Percentiles rank a stretch among this genome's conserved stretches.
These are phyloP conservation scores for Trametes sanguinea DNA, from an alignment of 768 basidiomycete genomes.

Conservation along the genomic window DNA sequence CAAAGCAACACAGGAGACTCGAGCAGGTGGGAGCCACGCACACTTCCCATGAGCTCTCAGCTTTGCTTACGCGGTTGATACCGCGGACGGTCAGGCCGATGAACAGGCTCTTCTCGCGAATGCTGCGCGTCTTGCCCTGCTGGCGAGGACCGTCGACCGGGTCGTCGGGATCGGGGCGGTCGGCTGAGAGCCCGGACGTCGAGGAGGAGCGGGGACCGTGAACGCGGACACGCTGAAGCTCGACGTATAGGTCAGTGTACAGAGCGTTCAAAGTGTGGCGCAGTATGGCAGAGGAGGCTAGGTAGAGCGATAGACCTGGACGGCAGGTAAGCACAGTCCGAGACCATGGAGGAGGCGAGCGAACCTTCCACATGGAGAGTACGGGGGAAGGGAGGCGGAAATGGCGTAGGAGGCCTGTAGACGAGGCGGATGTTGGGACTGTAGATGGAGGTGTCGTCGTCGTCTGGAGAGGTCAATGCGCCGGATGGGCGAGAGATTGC, in stretches of 20 bases:
- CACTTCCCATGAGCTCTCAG: constrained; percentile 72
- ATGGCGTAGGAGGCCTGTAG: constrained; percentile 67
- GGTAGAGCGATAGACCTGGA: constrained; percentile 70
- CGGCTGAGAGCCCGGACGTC: constrained; percentile 1
- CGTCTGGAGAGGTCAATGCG: background rate
- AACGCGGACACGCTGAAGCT: constrained; percentile 50
- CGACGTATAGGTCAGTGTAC: constrained; percentile 64
- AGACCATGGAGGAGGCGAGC: constrained; percentile 9
- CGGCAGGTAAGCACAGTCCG: too few relatives aligned
- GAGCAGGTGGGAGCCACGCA: constrained; percentile 36
- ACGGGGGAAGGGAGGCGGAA: constrained; percentile 71
- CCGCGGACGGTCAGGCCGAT: constrained; percentile 60
- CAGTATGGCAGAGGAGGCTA: constrained; percentile 67
- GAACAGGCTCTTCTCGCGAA: constrained; percentile 59
- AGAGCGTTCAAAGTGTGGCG: constrained; percentile 76
- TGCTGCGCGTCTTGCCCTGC: constrained; percentile 28
- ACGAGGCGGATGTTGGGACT: constrained; percentile 60
- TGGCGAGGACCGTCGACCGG: background rate
- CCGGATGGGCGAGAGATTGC: constrained; percentile 31
- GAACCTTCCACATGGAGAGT: constrained; percentile 72
- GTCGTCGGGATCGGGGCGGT: background rate
- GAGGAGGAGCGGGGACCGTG: constrained; percentile 25
- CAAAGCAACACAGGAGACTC: background rate
- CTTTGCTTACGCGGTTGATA: constrained; percentile 62
- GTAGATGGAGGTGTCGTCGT: constrained; percentile 52